phyloP scores from a whole-genome alignment of 1,284 basidiomycete species.

The Ustilago shanxiensis region DNA sequence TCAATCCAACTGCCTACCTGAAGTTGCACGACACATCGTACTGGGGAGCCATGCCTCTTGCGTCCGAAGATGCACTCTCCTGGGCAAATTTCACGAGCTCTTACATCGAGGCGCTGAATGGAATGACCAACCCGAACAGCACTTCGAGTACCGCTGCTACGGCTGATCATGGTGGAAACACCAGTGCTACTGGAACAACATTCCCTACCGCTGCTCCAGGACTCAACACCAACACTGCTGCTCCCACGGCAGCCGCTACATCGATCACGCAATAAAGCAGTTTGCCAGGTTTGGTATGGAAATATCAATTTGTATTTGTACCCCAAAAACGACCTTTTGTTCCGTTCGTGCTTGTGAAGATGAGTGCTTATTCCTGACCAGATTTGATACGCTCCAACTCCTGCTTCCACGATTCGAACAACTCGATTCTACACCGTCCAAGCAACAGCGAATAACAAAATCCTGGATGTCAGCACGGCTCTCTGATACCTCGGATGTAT shows the following conservation, averaged over 20 bases:
- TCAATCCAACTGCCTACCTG: slow-evolving; percentile 44
- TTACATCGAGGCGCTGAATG: slow-evolving; percentile 52
- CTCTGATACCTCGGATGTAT: too few relatives aligned
- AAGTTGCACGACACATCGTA: slow-evolving; percentile 53
- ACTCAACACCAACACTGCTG: background rate
- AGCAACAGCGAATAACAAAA: background rate
- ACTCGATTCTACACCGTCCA: slow-evolving; percentile 25
- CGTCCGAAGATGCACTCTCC: slow-evolving; percentile 44
- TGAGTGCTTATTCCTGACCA: slow-evolving; percentile 28
- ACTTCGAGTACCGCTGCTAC: background rate
- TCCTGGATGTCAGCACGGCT: too few relatives aligned
- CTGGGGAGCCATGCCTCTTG: slow-evolving; percentile 53
- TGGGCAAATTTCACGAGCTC: slow-evolving; percentile 55
- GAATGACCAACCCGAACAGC: slow-evolving; percentile 21
- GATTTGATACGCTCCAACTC: slow-evolving; percentile 59
- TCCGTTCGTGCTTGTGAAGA: background rate
- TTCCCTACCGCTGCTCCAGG: background rate
- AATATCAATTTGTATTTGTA: slow-evolving; percentile 22
- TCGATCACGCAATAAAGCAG: background rate
- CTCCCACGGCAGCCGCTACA: background rate
- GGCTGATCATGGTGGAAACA: background rate
- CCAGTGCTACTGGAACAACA: background rate
- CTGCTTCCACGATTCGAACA: slow-evolving; percentile 61
- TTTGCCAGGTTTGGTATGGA: background rate
- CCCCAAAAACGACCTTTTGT: background rate